phyloP scores from a whole-genome alignment of 2,329 filamentous ascomycete genomes.

The Scleromitrula shiraiana region DNA sequence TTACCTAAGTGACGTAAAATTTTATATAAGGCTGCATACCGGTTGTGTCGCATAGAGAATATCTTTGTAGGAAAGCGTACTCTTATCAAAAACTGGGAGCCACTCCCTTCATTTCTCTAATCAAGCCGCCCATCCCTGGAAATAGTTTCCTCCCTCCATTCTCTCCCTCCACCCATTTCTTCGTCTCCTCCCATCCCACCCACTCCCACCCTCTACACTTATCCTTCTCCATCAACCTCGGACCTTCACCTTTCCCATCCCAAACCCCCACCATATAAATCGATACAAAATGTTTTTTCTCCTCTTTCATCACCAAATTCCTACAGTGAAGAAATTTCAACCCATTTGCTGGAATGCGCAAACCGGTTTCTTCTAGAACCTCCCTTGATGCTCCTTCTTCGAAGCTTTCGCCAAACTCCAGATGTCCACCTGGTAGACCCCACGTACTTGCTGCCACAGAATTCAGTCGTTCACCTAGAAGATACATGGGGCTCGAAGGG shows the following conservation, averaged over 20 bases:
- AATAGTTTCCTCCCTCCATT: neutral
- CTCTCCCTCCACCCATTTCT: neutral
- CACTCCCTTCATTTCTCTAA: neutral
- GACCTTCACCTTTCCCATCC: constrained; percentile 38
- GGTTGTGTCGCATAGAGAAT: too few relatives aligned
- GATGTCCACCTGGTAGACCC: constrained; percentile 67
- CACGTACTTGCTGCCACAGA: constrained; percentile 39
- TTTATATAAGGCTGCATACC: too few relatives aligned
- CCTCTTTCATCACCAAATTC: constrained; percentile 54
- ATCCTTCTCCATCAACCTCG: constrained; percentile 41
- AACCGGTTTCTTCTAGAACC: constrained; percentile 61
- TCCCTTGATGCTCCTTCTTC: constrained; percentile 59
- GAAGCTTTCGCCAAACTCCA: constrained; percentile 60
- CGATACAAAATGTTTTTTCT: constrained; percentile 67
- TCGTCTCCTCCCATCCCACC: constrained; percentile 37
- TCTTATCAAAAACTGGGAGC: neutral
- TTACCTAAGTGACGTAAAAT: too few relatives aligned
- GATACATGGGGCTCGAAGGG: constrained; percentile 10
- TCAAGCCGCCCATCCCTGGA: neutral
- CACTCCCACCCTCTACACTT: constrained; percentile 50
- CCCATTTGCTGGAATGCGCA: constrained; percentile 40
- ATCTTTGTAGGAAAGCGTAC: too few relatives aligned
- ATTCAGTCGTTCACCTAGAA: constrained; percentile 14
- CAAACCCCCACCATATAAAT: constrained; percentile 54
- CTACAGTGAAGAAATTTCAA: constrained; percentile 51